Evolutionary conservation across 2,329 filamentous ascomycete species (phyloP), one percentile per base, ranked within the genome.

Genomic region (Annulohypoxylon truncatum): DNA sequence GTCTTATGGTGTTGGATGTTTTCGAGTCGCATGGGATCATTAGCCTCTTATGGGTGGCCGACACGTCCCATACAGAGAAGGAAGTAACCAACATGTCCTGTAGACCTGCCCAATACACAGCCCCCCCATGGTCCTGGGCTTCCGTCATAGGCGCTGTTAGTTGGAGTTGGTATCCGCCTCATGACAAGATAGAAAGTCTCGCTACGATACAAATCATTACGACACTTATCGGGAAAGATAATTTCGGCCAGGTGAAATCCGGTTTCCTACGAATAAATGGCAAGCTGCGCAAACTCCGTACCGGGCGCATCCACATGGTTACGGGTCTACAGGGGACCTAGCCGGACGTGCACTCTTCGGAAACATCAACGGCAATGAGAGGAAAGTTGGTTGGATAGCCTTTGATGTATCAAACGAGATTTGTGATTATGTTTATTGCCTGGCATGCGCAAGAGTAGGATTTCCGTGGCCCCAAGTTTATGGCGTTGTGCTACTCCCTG

Each of bases 401-500:
- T 58, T 58, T 22, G 54, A 58, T 20, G 6, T 51, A 9, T 10
- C 51, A 29, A 33, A 59, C 13, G 55, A 59, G 8, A 24, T 31
- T 2, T 42, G 55, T 13, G 33, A 59, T 10, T 44, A 10, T 22
- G 26, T 59, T 6, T 42, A 51, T 24, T 59, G 46, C 8, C 24
- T 59, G 2, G 55, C 55, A 4, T 59, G 55, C 33, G 55, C 55
- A 42, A 51, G 26, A 22, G 31, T 59, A 42, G 55, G 46, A 4
- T 59, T 51, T 33, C 55, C 55, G 15, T 59, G 55, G 55, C 55
- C 55, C 4, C 55, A 59, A 13, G 55, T 59, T 7, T 59, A 59
- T n/a, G 55, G 55, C 12, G 5, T 51, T 15, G 55, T 29, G 12
- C 24, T 59, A 9, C 29, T 59, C 18, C 55, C 46, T 22, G 7